These are phyloP conservation scores for Haplosporangium sp. DNA, from an alignment of 371 early-diverging fungal species.

Conservation along the genomic window DNA sequence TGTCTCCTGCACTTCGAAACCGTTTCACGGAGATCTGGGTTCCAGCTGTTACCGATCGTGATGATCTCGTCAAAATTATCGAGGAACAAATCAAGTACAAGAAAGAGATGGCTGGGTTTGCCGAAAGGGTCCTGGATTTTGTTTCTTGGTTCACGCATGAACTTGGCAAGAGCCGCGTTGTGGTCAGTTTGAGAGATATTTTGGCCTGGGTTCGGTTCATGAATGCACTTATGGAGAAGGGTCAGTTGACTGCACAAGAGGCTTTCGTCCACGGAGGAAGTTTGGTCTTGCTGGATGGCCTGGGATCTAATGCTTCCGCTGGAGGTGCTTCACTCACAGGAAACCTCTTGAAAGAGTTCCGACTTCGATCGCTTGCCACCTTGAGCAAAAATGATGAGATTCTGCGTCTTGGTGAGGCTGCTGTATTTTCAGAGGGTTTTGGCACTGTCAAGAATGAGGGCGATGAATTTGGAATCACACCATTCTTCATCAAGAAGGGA, in stretches of 20 bases:
- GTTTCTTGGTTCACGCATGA: slow-evolving; percentile 65
- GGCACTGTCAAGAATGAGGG: slow-evolving; percentile 58
- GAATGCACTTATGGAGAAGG: slow-evolving; percentile 51
- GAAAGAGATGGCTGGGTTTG: slow-evolving; percentile 49
- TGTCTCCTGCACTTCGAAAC: slow-evolving; percentile 99
- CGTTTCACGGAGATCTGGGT: slow-evolving; percentile 99
- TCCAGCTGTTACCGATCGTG: slow-evolving; percentile 82
- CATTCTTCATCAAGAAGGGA: slow-evolving; percentile 85
- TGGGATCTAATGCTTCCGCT: slow-evolving; percentile 90
- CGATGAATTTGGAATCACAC: slow-evolving; percentile 73
- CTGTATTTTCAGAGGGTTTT: slow-evolving; percentile 61
- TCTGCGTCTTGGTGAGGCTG: slow-evolving; percentile 54
- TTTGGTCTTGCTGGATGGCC: slow-evolving; percentile 93
- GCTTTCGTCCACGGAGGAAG: slow-evolving; percentile 94
- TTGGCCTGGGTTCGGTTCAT: slow-evolving; percentile 95
- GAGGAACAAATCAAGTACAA: slow-evolving; percentile 67
- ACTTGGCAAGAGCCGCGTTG: slow-evolving; percentile 54
- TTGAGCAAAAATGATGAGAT: slow-evolving; percentile 51
- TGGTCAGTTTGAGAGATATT: slow-evolving; percentile 90
- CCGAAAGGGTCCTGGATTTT: slow-evolving; percentile 66
- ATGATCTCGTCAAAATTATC: slow-evolving; percentile 86
- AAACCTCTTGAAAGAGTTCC: slow-evolving; percentile 64
- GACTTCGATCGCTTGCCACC: slow-evolving; percentile 61
- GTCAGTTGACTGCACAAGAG: slow-evolving; percentile 59
- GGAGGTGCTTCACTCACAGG: slow-evolving; percentile 71